phyloP scores from a whole-genome alignment of 257 asterid species.

The Cruciata laevipes region DNA sequence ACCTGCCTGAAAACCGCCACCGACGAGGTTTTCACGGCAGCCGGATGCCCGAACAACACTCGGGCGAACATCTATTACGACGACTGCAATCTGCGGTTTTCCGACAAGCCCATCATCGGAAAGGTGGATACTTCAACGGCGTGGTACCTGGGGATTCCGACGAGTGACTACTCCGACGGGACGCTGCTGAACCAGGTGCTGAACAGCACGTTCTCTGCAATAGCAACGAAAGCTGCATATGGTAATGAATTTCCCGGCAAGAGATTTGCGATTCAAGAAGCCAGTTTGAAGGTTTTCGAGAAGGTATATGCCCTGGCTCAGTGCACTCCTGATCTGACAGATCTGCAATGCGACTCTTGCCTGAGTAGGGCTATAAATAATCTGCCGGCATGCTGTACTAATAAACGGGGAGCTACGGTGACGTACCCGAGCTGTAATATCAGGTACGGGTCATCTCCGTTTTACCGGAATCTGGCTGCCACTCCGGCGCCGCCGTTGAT shows the following conservation, averaged over 20 bases:
- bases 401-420: constrained; percentile 10
- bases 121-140: accelerated
- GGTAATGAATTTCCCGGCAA: background rate
- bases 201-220: no score
- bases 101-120: background rate
- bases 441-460: background rate
- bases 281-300: no score
- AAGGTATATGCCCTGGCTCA: background rate
- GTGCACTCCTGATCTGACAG: constrained; percentile 5
- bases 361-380: background rate
- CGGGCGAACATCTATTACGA: background rate
- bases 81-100: constrained; percentile 7
- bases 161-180: background rate
- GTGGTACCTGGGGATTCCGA: accelerated
- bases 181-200: background rate
- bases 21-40: background rate
- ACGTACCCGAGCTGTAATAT: constrained; percentile 4
- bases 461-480: background rate
- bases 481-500: background rate
- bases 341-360: constrained; percentile 4
- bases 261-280: constrained; percentile 4
- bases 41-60: background rate
- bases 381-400: background rate
- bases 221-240: background rate
- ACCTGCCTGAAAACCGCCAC: background rate